Base-by-base conservation (phyloP, 2,329 filamentous ascomycete species). In the Fusarium praegraminearum region DNA sequence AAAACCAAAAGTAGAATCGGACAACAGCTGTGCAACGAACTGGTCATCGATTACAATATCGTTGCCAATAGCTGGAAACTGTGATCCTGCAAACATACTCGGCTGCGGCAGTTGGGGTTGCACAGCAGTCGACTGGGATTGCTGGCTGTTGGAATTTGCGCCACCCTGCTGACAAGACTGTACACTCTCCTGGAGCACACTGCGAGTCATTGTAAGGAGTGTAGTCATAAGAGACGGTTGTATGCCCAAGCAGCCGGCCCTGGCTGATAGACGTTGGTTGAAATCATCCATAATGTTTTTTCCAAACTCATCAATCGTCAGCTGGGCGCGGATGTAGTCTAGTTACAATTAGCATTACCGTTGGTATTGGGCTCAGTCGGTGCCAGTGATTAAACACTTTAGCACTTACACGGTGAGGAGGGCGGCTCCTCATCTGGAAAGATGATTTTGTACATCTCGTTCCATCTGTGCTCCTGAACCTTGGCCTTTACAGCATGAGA, bases 401-500 rank as follows among this genome's bases (percentile, higher is more conserved):
- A 43, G 36, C 57, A 44, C 64, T 58, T 62, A 71, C 68, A 71
- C 6, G 60, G 68, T 2, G 67, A 57, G n/a, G 53, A 62, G 33
- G 58, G 13, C 15, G 18, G 36, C 10, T 40, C 36, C n/a, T 57
- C 64, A 5, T 30, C n/a, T 20, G 68, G 60, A 35, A 71, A 71
- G 32, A 71, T 51, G 44, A 71, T 62, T 18, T 28, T 60, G 35
- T 62, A 71, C 9, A 62, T 44, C 8, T 65, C 53, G 7, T 28
- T 20, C 67, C 67, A 71, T 56, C 66, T 71, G 3, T 71, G 44
- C 22, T 68, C 60, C 32, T 71, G 47, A 18, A 59, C 33, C 45
- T 56, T 46, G 16, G 57, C 35, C 46, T 52, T 58, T 24, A 43
- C 38, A n/a, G 13, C 16, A 32, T 54, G 26, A 7, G 46, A 26